Conservation (phyloP, 2,329 filamentous ascomycete species). For the Fonsecaea erecta region DNA sequence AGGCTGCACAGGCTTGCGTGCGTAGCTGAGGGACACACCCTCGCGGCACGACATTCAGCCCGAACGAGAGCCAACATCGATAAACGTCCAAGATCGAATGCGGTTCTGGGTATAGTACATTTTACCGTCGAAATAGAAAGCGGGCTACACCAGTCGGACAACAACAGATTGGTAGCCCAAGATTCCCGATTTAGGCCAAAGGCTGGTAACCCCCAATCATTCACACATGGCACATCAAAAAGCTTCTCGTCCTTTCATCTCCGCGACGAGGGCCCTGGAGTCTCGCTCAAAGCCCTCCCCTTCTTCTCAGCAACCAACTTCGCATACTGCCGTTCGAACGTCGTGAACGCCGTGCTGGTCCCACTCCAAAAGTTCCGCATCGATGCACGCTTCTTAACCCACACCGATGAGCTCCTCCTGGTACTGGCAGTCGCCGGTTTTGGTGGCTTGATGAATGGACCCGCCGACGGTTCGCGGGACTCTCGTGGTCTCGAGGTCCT, state of each 20-base stretch:
- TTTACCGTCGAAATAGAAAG: too few species aligned
- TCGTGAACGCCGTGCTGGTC: slow-evolving; percentile 14
- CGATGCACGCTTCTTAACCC: neutral
- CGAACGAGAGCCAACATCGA: neutral
- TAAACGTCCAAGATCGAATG: neutral
- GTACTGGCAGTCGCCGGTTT: neutral
- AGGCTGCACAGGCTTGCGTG: neutral
- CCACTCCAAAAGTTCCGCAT: neutral
- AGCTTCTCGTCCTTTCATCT: neutral
- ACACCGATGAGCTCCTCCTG: neutral
- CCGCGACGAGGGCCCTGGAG: neutral
- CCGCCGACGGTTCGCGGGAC: neutral
- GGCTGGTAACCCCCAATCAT: neutral
- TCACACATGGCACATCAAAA: neutral
- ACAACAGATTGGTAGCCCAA: too few species aligned
- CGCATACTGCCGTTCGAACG: slow-evolving; percentile 8
- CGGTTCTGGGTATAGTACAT: neutral
- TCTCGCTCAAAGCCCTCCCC: neutral
- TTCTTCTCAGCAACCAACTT: neutral
- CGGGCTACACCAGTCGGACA: too few species aligned
- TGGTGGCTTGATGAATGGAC: slow-evolving; percentile 7
- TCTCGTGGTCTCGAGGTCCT: neutral
- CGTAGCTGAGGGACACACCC: neutral
- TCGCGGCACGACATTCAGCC: neutral
- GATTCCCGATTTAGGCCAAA: neutral